These are phyloP conservation scores for Meripilus lineatus DNA, from an alignment of 1,284 basidiomycete species.

Conservation along the genomic window DNA sequence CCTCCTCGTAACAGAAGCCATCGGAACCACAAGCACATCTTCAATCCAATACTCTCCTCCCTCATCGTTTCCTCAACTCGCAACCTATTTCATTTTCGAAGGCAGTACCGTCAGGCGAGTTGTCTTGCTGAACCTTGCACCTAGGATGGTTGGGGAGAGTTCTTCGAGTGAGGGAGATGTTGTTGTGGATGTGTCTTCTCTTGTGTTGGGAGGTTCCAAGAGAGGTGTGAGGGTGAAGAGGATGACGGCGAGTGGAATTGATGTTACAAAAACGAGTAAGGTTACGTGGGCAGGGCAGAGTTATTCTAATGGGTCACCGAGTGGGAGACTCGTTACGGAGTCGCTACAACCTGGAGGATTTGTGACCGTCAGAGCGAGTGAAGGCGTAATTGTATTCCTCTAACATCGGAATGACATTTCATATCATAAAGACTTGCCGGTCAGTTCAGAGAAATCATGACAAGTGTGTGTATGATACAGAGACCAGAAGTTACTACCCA, in stretches of 20 bases:
- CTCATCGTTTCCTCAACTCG: slow-evolving; percentile 20
- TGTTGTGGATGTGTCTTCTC: slow-evolving; percentile 20
- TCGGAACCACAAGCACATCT: slow-evolving; percentile 25
- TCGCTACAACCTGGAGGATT: slow-evolving; percentile 14
- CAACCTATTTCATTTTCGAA: slow-evolving; percentile 33
- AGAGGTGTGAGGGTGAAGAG: slow-evolving; percentile 21
- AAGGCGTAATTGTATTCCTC: slow-evolving; percentile 30
- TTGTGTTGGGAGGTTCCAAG: slow-evolving; percentile 17
- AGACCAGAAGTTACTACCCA: too few species aligned
- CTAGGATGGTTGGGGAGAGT: slow-evolving; percentile 20
- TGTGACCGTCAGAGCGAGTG: slow-evolving; percentile 27
- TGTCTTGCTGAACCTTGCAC: slow-evolving; percentile 29
- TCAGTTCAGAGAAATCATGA: too few species aligned
- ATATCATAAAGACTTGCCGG: too few species aligned
- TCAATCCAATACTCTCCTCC: slow-evolving; percentile 23
- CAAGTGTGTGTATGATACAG: too few species aligned
- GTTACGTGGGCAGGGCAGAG: slow-evolving; percentile 34
- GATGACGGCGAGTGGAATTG: slow-evolving; percentile 28
- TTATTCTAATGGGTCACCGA: slow-evolving; percentile 26
- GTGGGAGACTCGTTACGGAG: slow-evolving; percentile 24
- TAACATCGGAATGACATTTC: too few species aligned
- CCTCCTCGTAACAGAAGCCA: slow-evolving; percentile 31
- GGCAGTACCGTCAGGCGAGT: slow-evolving; percentile 19
- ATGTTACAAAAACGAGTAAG: slow-evolving; percentile 24
- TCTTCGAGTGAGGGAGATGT: slow-evolving; percentile 11